These are phyloP conservation scores for Jimgerdemannia lactiflua DNA, from an alignment of 192 early-diverging fungal genomes.

Conservation along the genomic window DNA sequence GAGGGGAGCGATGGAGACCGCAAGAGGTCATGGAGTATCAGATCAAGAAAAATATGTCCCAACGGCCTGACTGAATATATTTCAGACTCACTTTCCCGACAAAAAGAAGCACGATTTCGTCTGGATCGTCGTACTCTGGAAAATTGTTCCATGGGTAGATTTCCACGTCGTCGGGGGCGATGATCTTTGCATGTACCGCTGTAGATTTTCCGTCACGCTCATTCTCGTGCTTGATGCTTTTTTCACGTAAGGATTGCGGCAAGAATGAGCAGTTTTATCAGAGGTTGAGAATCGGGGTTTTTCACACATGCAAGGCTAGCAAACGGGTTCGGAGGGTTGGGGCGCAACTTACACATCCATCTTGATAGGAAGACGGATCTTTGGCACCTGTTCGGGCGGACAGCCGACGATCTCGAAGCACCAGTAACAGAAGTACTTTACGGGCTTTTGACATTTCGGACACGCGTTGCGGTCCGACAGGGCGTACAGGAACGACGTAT, in stretches of 20 bases:
- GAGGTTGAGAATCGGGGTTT: neutral
- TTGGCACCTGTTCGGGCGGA: constrained; percentile 48
- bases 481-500: constrained; percentile 28
- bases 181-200: constrained; percentile 77
- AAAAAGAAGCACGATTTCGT: constrained; percentile 73
- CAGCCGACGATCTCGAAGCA: constrained; percentile 58
- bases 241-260: neutral
- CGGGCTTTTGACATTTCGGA: constrained; percentile 56
- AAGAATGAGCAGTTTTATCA: neutral
- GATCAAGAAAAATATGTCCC: too few species aligned
- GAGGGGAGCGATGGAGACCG: neutral
- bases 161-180: constrained; percentile 66
- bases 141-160: constrained; percentile 55
- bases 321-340: neutral
- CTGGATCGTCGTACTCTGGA: constrained; percentile 59
- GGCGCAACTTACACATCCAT: constrained; percentile 59
- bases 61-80: too few species aligned
- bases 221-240: constrained; percentile 70
- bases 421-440: constrained; percentile 72
- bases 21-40: neutral
- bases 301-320: neutral
- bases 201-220: constrained; percentile 89
- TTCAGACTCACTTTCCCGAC: constrained; percentile 67
- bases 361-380: constrained; percentile 64
- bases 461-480: constrained; percentile 46